Evolutionary conservation across 1,284 basidiomycete species (phyloP).

Genomic region (Phenoliferia sp.): DNA sequence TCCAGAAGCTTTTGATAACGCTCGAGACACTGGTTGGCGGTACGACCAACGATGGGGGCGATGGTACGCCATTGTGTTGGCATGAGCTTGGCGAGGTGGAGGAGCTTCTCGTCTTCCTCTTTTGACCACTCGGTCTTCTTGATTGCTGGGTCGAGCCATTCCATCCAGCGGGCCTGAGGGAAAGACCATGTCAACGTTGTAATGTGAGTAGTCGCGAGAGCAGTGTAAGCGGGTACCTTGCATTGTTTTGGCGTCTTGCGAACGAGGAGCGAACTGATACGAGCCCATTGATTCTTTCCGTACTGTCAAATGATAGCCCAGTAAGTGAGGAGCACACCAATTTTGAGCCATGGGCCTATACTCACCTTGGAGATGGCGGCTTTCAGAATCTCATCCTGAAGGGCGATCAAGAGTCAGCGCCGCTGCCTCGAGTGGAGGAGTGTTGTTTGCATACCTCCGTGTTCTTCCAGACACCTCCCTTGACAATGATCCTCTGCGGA

Average conservation of each 20-base stretch:
- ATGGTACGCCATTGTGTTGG: constrained; percentile 99
- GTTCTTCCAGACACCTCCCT: constrained; percentile 39
- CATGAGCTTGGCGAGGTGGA: constrained; percentile 98
- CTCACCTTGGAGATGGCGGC: constrained; percentile 80
- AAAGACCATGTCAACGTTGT: background rate
- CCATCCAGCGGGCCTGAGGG: constrained; percentile 67
- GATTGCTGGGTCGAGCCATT: constrained; percentile 99
- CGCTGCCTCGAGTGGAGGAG: background rate
- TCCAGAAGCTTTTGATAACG: constrained; percentile 97
- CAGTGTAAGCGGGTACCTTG: constrained; percentile 58
- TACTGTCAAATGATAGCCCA: constrained; percentile 29
- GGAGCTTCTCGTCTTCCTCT: constrained; percentile 96
- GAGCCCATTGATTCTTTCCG: constrained; percentile 83
- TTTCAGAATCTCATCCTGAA: constrained; percentile 56
- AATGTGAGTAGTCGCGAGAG: background rate
- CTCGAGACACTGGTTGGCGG: constrained; percentile 96
- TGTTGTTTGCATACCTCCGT: constrained; percentile 58
- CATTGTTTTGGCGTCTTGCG: constrained; percentile 99
- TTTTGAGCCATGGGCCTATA: constrained; percentile 19
- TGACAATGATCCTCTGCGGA: constrained; percentile 1
- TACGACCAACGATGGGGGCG: constrained; percentile 97
- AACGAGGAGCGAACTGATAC: constrained; percentile 94
- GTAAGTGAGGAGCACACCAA: background rate
- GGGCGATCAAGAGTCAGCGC: background rate
- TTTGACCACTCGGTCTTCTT: constrained; percentile 99